Evolutionary conservation across 1,284 basidiomycete genomes (phyloP).

Genomic region (Phlebopus sp.): DNA sequence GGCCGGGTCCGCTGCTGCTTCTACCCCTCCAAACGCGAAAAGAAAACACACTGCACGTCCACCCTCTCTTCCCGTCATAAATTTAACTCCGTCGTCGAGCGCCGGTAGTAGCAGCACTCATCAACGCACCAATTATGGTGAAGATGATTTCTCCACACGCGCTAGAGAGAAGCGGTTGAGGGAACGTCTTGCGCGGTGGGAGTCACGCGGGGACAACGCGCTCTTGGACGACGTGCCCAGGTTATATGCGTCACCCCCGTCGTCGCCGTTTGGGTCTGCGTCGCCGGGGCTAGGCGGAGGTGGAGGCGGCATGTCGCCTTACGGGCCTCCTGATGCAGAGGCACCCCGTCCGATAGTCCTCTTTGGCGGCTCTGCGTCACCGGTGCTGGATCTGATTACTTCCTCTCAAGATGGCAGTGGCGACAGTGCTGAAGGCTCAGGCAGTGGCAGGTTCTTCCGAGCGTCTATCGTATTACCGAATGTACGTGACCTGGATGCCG

Average conservation of each 20-base stretch:
- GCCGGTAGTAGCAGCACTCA: not conserved
- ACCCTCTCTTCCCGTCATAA: not conserved
- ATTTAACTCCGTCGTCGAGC: not conserved
- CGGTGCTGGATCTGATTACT: slow-evolving; percentile 29
- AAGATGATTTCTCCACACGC: slow-evolving; percentile 60
- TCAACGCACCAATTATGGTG: slow-evolving; percentile 51
- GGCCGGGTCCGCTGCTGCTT: too few relatives aligned
- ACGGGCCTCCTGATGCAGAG: slow-evolving; percentile 37
- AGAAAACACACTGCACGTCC: slow-evolving; percentile 30
- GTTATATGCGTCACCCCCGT: slow-evolving; percentile 36
- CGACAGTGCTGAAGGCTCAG: slow-evolving; percentile 14
- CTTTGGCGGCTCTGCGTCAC: slow-evolving; percentile 41
- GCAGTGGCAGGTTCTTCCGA: slow-evolving; percentile 56
- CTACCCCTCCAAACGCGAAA: not conserved
- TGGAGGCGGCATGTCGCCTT: slow-evolving; percentile 14
- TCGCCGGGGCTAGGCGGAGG: not conserved
- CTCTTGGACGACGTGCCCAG: slow-evolving; percentile 61
- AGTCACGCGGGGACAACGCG: slow-evolving; percentile 48
- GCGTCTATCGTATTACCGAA: slow-evolving; percentile 71
- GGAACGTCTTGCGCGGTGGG: slow-evolving; percentile 69
- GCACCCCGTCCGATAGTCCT: slow-evolving; percentile 47
- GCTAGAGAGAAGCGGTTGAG: slow-evolving; percentile 67
- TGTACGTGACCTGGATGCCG: slow-evolving; percentile 51
- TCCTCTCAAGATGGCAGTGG: slow-evolving; percentile 18
- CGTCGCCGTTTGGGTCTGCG: slow-evolving; percentile 11